phyloP scores from a whole-genome alignment of 2,329 filamentous ascomycete species.

The Helotiales sp. region DNA sequence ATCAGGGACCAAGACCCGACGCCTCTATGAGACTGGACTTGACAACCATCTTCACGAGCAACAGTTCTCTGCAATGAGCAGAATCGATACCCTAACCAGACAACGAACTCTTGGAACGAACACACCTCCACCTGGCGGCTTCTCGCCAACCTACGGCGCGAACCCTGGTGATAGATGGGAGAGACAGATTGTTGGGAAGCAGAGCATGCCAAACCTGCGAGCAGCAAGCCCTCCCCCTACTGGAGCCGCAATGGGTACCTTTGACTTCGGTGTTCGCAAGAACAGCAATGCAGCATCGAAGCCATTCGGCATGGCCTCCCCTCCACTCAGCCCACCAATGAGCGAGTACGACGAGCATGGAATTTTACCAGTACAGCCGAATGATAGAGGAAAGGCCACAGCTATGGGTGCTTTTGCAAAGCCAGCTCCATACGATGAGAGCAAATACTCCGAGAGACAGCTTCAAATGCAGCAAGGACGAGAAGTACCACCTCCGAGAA shows the following conservation, averaged over 20 bases:
- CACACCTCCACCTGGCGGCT: constrained; percentile 34
- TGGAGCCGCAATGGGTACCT: constrained; percentile 46
- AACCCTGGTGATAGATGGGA: constrained; percentile 56
- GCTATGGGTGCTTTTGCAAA: constrained; percentile 75
- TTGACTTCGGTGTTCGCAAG: constrained; percentile 45
- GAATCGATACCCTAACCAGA: constrained; percentile 78
- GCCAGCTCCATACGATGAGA: constrained; percentile 80
- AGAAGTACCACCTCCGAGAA: constrained; percentile 58
- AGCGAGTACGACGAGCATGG: constrained; percentile 74
- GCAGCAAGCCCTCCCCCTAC: constrained; percentile 52
- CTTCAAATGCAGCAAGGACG: constrained; percentile 78
- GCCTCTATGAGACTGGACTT: constrained; percentile 83
- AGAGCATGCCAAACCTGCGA: constrained; percentile 72
- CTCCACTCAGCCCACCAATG: constrained; percentile 70
- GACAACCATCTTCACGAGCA: constrained; percentile 82
- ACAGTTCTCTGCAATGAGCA: constrained; percentile 75
- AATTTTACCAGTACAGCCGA: constrained; percentile 70
- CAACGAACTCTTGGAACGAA: constrained; percentile 51
- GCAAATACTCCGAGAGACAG: constrained; percentile 82
- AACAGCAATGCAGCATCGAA: constrained; percentile 40
- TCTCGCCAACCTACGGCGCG: constrained; percentile 41
- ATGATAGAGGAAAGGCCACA: constrained; percentile 82
- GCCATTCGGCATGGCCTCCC: constrained; percentile 48
- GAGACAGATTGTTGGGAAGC: constrained; percentile 57
- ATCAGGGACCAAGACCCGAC: constrained; percentile 70